Conservation (phyloP, 345 rosid genomes). For the Salix exigua region DNA sequence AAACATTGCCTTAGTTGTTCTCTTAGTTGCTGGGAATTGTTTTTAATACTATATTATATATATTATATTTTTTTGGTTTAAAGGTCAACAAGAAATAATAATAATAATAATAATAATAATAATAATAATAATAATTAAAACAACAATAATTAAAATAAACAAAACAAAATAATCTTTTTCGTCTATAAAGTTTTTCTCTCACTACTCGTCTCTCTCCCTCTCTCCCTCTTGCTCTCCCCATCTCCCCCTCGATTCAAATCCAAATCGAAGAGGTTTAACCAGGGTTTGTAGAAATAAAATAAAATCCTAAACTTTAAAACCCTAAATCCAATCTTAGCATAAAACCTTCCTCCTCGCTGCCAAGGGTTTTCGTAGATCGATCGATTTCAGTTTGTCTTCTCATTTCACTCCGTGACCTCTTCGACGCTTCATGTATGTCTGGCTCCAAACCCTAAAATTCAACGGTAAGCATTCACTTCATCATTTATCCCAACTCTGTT, state of each 20-base stretch:
- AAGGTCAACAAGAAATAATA: too few species aligned
- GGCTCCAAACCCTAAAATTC: background rate
- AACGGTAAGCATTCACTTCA: background rate
- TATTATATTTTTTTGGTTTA: too few species aligned
- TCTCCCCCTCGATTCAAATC: background rate
- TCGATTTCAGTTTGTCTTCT: background rate
- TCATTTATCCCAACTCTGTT: background rate
- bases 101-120: too few species aligned
- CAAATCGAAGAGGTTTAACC: background rate
- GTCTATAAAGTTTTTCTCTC: too few species aligned
- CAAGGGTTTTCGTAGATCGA: background rate
- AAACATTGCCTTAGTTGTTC: too few species aligned
- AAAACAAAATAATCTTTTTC: too few species aligned
- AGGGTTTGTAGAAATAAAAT: background rate
- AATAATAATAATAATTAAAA: too few species aligned
- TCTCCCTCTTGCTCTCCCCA: too few species aligned
- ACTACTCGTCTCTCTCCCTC: too few species aligned
- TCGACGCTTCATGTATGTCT: background rate
- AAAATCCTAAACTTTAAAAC: background rate
- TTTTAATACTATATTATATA: too few species aligned
- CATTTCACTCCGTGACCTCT: background rate
- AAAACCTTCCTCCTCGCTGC: background rate
- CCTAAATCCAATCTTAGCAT: background rate
- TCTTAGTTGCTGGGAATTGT: too few species aligned
- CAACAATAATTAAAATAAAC: too few species aligned